Evolutionary conservation across 768 basidiomycete genomes (phyloP), one percentile per base, ranked within the genome.

Genomic region (Sarcomyxa edulis): DNA sequence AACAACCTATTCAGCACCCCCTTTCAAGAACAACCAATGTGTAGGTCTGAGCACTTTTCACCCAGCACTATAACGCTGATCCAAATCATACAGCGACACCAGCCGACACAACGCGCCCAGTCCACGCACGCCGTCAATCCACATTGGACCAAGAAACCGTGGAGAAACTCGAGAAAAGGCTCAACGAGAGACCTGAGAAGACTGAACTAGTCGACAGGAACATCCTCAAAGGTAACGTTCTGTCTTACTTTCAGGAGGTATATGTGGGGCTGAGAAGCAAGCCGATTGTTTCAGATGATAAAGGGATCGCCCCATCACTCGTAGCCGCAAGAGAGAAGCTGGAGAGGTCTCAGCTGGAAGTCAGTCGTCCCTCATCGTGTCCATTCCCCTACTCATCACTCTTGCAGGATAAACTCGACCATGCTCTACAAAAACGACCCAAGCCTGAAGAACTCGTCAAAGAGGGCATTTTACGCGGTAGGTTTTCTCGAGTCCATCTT

Each of bases 131-230:
- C 33, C 42, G 8, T 48, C 50, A n/a, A n/a, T n/a, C n/a, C n/a
- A n/a, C n/a, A 39, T 21, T 51, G 20, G 50, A 49, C 33, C 35
- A 53, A 16, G 53, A 59, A 33, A 59, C 61, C n/a, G 47, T 60
- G 30, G 42, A 64, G 31, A 65, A 65, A 47, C 65, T 84, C 28
- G 80, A 83, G 61, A 70, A 68, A 50, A 64, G 64, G 35, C 62
- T 83, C 31, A 62, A 57, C 30, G 55, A 66, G 14, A 64, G 83
- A 26, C 78, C 81, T 14, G 70, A 75, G n/a, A 74, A 76, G 55
- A 55, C 69, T 27, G 74, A 81, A 30, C 65, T 86, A 30, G 66
- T 83, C 43, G 76, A 80, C 23, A 72, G 78, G 45, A 82, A 81
- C 53, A 84, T 85, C 44, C 69, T 86, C 43, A 83, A 84, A 59